phyloP scores from a whole-genome alignment of 768 basidiomycete genomes.

The Suillus sp. region DNA sequence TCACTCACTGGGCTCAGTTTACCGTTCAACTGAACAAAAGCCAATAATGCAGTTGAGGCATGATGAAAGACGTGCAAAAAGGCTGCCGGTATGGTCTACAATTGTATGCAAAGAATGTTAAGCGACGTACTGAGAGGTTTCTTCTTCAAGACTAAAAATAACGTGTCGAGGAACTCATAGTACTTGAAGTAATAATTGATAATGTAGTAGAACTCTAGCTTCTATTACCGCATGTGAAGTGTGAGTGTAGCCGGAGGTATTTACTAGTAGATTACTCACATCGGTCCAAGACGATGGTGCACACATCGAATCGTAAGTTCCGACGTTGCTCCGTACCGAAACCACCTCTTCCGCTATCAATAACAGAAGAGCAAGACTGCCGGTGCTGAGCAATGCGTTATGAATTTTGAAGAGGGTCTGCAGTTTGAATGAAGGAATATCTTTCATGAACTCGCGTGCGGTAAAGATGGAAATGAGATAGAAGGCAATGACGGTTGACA shows the following conservation, averaged over 20 bases:
- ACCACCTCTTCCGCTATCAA: constrained; percentile 88
- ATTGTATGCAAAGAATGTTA: constrained; percentile 5
- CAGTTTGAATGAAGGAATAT: constrained; percentile 67
- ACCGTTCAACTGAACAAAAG: constrained; percentile 90
- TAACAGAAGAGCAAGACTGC: constrained; percentile 74
- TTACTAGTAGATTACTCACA: constrained; percentile 47
- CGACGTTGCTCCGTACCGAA: constrained; percentile 74
- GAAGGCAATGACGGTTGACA: constrained; percentile 62
- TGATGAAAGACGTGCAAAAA: constrained; percentile 99
- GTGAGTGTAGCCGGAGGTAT: constrained; percentile 7
- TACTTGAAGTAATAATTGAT: constrained; percentile 98
- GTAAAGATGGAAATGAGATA: constrained; percentile 90
- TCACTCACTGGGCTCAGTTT: constrained; percentile 80
- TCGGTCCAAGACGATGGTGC: constrained; percentile 74
- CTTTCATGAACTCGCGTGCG: constrained; percentile 81
- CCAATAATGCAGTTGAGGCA: constrained; percentile 90
- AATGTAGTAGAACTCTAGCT: constrained; percentile 92
- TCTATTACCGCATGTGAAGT: constrained; percentile 42
- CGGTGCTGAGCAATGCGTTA: constrained; percentile 82
- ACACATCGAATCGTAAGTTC: constrained; percentile 78
- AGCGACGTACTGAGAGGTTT: constrained; percentile 79
- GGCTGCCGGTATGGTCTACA: constrained; percentile 45
- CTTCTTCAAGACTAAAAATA: constrained; percentile 96
- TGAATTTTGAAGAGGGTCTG: constrained; percentile 82
- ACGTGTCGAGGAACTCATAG: constrained; percentile 89